phyloP scores from a whole-genome alignment of 1,284 basidiomycete species.

The Leccinum griseonigrum region DNA sequence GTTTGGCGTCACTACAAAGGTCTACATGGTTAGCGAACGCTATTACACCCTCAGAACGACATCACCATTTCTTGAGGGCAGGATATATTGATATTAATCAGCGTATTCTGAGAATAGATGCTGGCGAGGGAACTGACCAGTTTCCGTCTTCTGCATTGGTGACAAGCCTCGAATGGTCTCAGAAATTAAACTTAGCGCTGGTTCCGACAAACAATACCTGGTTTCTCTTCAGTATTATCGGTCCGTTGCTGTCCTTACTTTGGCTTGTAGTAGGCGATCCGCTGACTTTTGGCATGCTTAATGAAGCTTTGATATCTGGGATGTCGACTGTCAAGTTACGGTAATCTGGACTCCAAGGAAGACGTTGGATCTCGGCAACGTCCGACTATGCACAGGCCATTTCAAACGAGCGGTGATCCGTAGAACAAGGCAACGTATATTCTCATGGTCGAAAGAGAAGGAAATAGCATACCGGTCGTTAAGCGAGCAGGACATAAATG shows the following conservation, averaged over 20 bases:
- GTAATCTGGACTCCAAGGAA: no score
- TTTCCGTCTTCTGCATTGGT: conserved; percentile 68
- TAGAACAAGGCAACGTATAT: conserved; percentile 15
- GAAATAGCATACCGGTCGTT: conserved; percentile 38
- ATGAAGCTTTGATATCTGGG: neutral
- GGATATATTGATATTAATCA: conserved; percentile 1
- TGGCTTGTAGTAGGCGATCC: conserved; percentile 3
- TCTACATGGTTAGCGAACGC: conserved; percentile 4
- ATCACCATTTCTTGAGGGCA: conserved; percentile 59
- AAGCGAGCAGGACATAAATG: conserved; percentile 56
- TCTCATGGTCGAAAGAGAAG: conserved; percentile 16
- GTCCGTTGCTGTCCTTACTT: conserved; percentile 2
- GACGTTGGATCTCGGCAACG: no score
- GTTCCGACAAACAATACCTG: conserved; percentile 38
- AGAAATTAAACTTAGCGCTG: neutral
- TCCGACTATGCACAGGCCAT: no score
- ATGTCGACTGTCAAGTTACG: neutral
- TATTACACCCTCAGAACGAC: conserved; percentile 3
- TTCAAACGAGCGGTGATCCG: neutral
- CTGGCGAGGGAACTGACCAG: conserved; percentile 47
- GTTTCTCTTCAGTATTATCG: conserved; percentile 52
- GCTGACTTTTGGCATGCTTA: conserved; percentile 24
- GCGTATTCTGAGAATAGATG: conserved; percentile 1
- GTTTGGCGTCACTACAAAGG: conserved; percentile 56
- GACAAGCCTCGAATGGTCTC: conserved; percentile 25